Percentiles rank a stretch among this genome's conserved stretches.
Evolutionary conservation across 768 basidiomycete genomes (phyloP).

Genomic region (Panaeolus papilionaceus): DNA sequence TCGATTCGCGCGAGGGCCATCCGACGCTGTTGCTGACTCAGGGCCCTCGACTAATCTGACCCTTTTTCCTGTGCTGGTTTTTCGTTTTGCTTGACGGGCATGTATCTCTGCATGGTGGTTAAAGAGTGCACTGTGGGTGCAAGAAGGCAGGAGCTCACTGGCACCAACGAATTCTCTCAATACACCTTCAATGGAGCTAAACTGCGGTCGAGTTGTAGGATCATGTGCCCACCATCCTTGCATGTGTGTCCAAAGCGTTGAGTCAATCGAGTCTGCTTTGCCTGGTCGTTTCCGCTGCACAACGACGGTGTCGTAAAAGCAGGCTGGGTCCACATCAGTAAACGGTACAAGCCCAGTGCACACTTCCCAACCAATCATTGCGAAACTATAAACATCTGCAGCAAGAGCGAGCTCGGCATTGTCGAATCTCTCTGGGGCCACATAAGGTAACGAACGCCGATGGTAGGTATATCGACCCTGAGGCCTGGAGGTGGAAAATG

Average conservation of each 20-base stretch:
- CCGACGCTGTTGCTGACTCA: not conserved
- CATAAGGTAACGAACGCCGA: slow-evolving; percentile 7
- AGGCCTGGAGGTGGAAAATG: not conserved
- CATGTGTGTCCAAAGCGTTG: not conserved
- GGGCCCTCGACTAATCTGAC: not conserved
- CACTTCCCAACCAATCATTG: slow-evolving; percentile 2
- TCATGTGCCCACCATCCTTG: slow-evolving; percentile 2
- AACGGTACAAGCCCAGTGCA: not conserved
- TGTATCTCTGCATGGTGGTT: not conserved
- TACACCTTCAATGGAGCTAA: not conserved
- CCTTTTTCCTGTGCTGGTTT: not conserved
- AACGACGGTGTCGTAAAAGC: not conserved
- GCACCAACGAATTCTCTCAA: not conserved
- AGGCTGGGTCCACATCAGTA: not conserved
- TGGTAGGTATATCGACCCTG: slow-evolving; percentile 9
- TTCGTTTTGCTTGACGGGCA: not conserved
- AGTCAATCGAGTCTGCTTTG: not conserved
- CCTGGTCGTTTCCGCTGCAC: not conserved
- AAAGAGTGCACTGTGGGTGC: not conserved
- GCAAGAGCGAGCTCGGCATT: slow-evolving; percentile 6
- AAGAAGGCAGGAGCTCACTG: not conserved
- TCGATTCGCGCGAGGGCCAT: not conserved
- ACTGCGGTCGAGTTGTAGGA: not conserved
- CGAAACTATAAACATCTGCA: not conserved
- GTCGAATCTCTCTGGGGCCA: slow-evolving; percentile 5